Evolutionary conservation across 176 grass and related monocot genomes (phyloP).

Genomic region (Pontederia crassipes): DNA sequence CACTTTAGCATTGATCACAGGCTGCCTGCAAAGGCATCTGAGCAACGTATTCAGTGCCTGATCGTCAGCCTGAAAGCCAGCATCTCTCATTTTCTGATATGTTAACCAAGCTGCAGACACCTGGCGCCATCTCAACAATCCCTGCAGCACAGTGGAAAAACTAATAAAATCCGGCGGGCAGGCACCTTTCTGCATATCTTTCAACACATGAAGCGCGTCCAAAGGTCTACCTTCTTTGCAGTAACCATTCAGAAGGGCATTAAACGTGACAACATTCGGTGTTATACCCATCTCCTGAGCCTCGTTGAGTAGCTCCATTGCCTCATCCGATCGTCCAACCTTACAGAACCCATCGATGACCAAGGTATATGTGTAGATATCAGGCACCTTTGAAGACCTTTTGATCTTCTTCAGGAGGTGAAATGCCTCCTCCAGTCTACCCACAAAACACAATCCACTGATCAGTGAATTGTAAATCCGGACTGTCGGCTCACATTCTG

Average conservation of each 20-base stretch:
- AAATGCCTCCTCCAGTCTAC: constrained; percentile 68
- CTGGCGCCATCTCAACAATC: constrained; percentile 46
- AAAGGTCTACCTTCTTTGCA: constrained; percentile 56
- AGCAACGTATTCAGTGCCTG: constrained; percentile 61
- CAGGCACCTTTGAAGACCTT: constrained; percentile 37
- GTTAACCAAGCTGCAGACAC: constrained; percentile 42
- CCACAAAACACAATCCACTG: constrained; percentile 71
- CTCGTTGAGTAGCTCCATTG: constrained; percentile 46
- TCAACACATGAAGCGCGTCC: constrained; percentile 46
- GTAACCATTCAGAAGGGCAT: constrained; percentile 74
- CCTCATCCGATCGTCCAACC: constrained; percentile 54
- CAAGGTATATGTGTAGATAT: constrained; percentile 73
- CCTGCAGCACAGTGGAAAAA: constrained; percentile 60
- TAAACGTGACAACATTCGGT: constrained; percentile 68
- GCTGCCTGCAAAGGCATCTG: constrained; percentile 51
- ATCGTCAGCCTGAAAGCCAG: constrained; percentile 50
- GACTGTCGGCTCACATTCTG: constrained; percentile 52
- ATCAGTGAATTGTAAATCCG: constrained; percentile 70
- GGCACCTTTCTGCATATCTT: constrained; percentile 43
- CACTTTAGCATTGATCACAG: constrained; percentile 22
- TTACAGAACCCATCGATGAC: constrained; percentile 75
- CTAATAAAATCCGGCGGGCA: constrained; percentile 42
- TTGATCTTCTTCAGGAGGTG: constrained; percentile 55
- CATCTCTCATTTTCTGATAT: constrained; percentile 52
- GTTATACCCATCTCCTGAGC: constrained; percentile 28